Evolutionary conservation across 108 stramenopile species (phyloP), one percentile per base, ranked within the genome.

Genomic region (Epithemia pelagica): DNA sequence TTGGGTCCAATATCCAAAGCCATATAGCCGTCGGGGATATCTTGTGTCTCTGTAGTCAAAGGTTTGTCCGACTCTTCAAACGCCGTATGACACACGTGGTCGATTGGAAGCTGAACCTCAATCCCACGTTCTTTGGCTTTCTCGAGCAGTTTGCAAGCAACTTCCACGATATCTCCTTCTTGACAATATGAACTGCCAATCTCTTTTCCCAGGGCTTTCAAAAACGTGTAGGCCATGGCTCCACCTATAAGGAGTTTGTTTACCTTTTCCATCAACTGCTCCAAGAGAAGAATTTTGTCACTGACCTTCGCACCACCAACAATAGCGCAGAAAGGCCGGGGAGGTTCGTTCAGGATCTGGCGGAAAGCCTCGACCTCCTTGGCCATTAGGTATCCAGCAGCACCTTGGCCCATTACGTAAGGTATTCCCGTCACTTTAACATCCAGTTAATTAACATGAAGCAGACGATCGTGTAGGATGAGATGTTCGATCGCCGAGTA

Each of bases 221-320:
- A 72, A 86, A 99, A 99, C 54, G 99, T 98, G 80, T 89, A 98
- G 61, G 91, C 95, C 90, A 99, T 79, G 30, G 96, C 99, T 29
- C 99, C 99, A 58, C 97, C 96, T 62, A 99, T 80, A 58, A 99
- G 73, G 26, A 98, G 59, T 31, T 72, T 83, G 76, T 99, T 91
- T 68, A 88, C 86, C 65, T 94, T 87, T 51, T 91, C 79, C 30
- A 99, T 61, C 46, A 99, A 76, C 58, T 80, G 86, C 67, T 96
- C 80, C 63, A 99, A 86, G 61, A 98, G 89, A 28, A 90, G 69
- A 60, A 99, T 82, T 80, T 99, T 98, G 66, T 96, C 90, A 55
- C 96, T 93, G 21, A 99, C 96, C 85, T 99, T 99, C 57, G 97
- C 95, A 32, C 99, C 99, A 31, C 99, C 99, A 32, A 99, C 82